Evolutionary conservation across 257 asterid genomes (phyloP).

Genomic region (Penstemon davidsonii): DNA sequence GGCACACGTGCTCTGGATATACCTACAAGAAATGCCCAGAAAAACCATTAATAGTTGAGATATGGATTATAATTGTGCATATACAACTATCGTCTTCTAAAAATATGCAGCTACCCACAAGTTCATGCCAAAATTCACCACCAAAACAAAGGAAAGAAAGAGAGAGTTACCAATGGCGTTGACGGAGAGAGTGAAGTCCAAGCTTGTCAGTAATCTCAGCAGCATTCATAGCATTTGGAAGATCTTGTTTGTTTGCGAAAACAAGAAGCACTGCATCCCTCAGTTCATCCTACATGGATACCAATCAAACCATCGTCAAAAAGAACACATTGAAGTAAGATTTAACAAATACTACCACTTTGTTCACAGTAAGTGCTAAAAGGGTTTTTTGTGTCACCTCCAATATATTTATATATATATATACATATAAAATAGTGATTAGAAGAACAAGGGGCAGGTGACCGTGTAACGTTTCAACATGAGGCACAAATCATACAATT

Average conservation of each 20-base stretch:
- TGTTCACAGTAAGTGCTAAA: neutral
- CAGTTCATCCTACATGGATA: constrained; percentile 48
- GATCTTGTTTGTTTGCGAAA: constrained; percentile 72
- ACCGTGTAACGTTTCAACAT: neutral
- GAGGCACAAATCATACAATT: neutral
- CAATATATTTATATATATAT: no score
- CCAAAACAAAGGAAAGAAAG: neutral
- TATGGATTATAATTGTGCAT: neutral
- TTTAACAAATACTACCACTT: neutral
- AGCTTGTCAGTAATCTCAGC: constrained; percentile 77
- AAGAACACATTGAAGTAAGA: neutral
- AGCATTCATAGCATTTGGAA: constrained; percentile 75
- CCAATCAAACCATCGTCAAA: neutral
- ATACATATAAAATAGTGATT: neutral
- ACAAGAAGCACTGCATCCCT: constrained; percentile 77
- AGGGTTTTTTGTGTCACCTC: no score
- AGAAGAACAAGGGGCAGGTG: neutral
- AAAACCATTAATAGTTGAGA: neutral
- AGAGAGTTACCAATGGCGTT: constrained; percentile 55
- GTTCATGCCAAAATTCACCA: no score
- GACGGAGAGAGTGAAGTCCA: constrained; percentile 73
- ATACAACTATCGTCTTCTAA: neutral
- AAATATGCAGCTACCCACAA: neutral
- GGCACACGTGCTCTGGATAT: constrained; percentile 76
- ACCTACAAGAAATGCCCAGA: constrained; percentile 38